These are phyloP conservation scores for Chlorociboria aeruginascens DNA, from an alignment of 495 filamentous ascomycete genomes.

Conservation along the genomic window DNA sequence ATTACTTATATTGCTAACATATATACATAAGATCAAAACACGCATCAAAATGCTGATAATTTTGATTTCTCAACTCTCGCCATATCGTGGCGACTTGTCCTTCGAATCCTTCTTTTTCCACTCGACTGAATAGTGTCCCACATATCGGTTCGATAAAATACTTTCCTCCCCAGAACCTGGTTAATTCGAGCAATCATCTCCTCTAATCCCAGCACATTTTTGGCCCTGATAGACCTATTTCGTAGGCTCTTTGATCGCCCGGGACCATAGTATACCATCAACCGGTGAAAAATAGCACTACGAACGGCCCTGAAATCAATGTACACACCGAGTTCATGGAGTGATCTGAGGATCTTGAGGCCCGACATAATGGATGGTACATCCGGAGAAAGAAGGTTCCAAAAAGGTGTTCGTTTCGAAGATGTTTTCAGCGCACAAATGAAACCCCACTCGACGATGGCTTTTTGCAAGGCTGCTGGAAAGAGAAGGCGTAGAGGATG, in stretches of 20 bases:
- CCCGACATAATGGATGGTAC: constrained; percentile 33
- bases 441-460: constrained; percentile 51
- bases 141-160: neutral
- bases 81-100: too few relatives aligned
- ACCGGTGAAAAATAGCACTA: constrained; percentile 33
- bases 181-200: constrained; percentile 7
- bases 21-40: too few relatives aligned
- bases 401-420: too few relatives aligned
- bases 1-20: too few relatives aligned
- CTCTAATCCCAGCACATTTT: neutral
- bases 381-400: too few relatives aligned
- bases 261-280: constrained; percentile 37
- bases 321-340: constrained; percentile 34
- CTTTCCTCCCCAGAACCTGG: constrained; percentile 3
- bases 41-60: too few relatives aligned
- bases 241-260: constrained; percentile 19
- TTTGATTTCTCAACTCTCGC: too few relatives aligned
- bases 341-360: constrained; percentile 34
- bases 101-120: too few relatives aligned
- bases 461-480: constrained; percentile 28
- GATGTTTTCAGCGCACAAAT: constrained; percentile 25
- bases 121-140: too few relatives aligned
- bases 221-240: constrained; percentile 16
- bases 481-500: constrained; percentile 30
- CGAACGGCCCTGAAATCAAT: constrained; percentile 27